Conservation (phyloP, 306 rosid species). For the Trifolium fragiferum region DNA sequence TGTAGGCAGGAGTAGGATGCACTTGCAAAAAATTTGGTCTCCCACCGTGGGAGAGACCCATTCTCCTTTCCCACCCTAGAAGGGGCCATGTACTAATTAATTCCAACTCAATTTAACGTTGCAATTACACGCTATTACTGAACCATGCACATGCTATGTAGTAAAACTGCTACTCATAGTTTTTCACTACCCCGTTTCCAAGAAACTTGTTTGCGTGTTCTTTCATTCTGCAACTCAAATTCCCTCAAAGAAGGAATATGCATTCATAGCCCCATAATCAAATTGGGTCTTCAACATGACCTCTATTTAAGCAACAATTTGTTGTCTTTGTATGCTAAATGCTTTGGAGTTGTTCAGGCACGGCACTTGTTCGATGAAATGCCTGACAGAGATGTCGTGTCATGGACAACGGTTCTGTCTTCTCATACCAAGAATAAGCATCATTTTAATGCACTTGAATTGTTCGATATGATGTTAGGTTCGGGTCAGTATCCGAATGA, state of each 20-base stretch:
- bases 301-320: constrained; percentile 63
- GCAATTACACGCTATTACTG: neutral
- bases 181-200: constrained; percentile 39
- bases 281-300: constrained; percentile 63
- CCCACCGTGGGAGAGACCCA: no score
- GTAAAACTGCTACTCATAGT: constrained; percentile 42
- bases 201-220: constrained; percentile 56
- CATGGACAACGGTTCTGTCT: constrained; percentile 70
- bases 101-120: no score
- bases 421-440: constrained; percentile 51
- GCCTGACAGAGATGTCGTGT: constrained; percentile 71
- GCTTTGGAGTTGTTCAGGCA: constrained; percentile 60
- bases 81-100: no score
- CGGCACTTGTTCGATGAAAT: constrained; percentile 74
- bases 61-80: no score
- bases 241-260: constrained; percentile 56
- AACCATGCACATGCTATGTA: constrained; percentile 42
- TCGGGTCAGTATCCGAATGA: constrained; percentile 61
- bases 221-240: constrained; percentile 63
- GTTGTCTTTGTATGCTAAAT: constrained; percentile 56
- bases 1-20: no score
- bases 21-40: no score
- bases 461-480: constrained; percentile 53
- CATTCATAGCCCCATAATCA: constrained; percentile 67
- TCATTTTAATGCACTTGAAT: constrained; percentile 55